These are phyloP conservation scores for Eutrema japonicum DNA, from an alignment of 345 rosid genomes.

Conservation along the genomic window DNA sequence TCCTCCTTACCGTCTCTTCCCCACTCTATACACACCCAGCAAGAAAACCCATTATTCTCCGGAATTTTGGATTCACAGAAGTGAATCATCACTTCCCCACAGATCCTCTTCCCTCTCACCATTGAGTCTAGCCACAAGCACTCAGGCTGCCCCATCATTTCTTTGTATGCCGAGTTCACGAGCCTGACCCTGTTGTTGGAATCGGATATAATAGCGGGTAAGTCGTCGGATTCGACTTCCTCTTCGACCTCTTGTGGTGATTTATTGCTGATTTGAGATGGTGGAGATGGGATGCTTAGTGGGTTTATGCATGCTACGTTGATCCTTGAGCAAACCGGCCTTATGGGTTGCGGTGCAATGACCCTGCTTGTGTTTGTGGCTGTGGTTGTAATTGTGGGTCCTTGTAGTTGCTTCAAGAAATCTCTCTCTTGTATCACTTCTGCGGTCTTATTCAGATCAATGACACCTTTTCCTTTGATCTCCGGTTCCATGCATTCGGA, in stretches of 20 bases:
- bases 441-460: slow-evolving; percentile 65
- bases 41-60: slow-evolving; percentile 59
- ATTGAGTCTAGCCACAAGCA: slow-evolving; percentile 84
- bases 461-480: slow-evolving; percentile 35
- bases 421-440: slow-evolving; percentile 49
- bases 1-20: slow-evolving; percentile 58
- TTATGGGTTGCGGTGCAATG: slow-evolving; percentile 70
- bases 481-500: slow-evolving; percentile 49
- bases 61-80: slow-evolving; percentile 52
- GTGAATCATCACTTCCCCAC: slow-evolving; percentile 76
- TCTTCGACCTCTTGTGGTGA: slow-evolving; percentile 71
- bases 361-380: slow-evolving; percentile 39
- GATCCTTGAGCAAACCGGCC: slow-evolving; percentile 82
- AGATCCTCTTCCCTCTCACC: slow-evolving; percentile 67
- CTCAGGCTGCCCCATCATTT: slow-evolving; percentile 97
- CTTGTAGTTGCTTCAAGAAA: slow-evolving; percentile 60
- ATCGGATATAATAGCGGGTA: slow-evolving; percentile 79
- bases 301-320: slow-evolving; percentile 61
- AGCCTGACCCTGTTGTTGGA: slow-evolving; percentile 77
- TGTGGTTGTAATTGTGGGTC: slow-evolving; percentile 35
- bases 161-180: slow-evolving; percentile 88
- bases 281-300: slow-evolving; percentile 5
- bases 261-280: slow-evolving; percentile 43
- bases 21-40: slow-evolving; percentile 96
- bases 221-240: slow-evolving; percentile 68